Conservation (phyloP, 2,329 filamentous ascomycete species). For the Ophiostoma ips region DNA sequence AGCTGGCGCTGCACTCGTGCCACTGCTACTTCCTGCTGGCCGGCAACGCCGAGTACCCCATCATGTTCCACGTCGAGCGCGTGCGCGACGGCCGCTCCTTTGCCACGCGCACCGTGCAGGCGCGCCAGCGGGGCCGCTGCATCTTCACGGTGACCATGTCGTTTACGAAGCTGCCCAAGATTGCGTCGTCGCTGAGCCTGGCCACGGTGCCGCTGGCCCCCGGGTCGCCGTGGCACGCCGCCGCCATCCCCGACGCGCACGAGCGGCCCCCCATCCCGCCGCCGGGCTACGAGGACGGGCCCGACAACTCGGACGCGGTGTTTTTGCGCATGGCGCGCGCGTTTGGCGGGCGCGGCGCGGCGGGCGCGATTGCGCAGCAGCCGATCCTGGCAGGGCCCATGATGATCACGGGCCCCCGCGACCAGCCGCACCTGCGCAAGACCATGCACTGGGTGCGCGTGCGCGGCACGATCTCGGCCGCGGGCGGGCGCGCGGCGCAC, state of each 20-base stretch:
- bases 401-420: slow-evolving; percentile 24
- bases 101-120: slow-evolving; percentile 90
- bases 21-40: slow-evolving; percentile 98
- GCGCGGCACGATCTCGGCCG: slow-evolving; percentile 54
- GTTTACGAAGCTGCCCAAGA: slow-evolving; percentile 56
- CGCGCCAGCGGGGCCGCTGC: slow-evolving; percentile 69
- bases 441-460: slow-evolving; percentile 63
- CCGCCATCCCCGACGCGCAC: slow-evolving; percentile 10
- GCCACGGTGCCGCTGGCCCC: slow-evolving; percentile 53
- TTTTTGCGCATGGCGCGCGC: slow-evolving; percentile 1
- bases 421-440: slow-evolving; percentile 49
- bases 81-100: slow-evolving; percentile 84
- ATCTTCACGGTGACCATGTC: slow-evolving; percentile 95
- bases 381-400: slow-evolving; percentile 35
- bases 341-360: neutral
- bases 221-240: slow-evolving; percentile 27
- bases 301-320: neutral
- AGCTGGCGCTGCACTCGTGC: slow-evolving; percentile 86
- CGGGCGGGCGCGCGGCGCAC: slow-evolving; percentile 66
- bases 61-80: slow-evolving; percentile 89
- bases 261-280: slow-evolving; percentile 19
- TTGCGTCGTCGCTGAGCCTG: slow-evolving; percentile 26
- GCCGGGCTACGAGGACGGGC: slow-evolving; percentile 17
- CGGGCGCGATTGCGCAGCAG: slow-evolving; percentile 9
- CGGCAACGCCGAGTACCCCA: slow-evolving; percentile 69